Conservation (phyloP, 495 filamentous ascomycete species). For the Aspergillus hancockii region DNA sequence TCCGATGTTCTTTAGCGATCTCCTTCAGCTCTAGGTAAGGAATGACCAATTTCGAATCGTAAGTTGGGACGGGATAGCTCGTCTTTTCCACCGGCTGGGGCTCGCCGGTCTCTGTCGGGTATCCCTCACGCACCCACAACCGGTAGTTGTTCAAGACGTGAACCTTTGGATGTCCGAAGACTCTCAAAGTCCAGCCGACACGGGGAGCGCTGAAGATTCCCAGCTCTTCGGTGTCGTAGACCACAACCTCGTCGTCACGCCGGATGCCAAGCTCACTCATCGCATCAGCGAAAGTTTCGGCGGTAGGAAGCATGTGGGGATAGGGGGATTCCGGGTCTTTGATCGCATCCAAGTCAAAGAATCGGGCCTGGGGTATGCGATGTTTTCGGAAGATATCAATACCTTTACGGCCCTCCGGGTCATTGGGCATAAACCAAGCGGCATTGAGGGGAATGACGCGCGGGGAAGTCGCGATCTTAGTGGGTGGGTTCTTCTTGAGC, state of each 20-base stretch:
- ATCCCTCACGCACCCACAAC: conserved; percentile 79
- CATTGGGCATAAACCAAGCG: conserved; percentile 95
- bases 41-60: conserved; percentile 58
- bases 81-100: conserved; percentile 56
- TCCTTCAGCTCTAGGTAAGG: conserved; percentile 78
- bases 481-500: conserved; percentile 72
- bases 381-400: conserved; percentile 70
- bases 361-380: conserved; percentile 84
- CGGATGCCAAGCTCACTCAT: conserved; percentile 88
- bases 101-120: conserved; percentile 78
- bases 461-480: conserved; percentile 72
- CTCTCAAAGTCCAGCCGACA: conserved; percentile 86
- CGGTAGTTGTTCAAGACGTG: conserved; percentile 94
- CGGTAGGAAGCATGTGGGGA: conserved; percentile 92
- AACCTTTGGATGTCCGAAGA: conserved; percentile 88
- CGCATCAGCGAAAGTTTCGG: conserved; percentile 76
- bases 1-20: conserved; percentile 70
- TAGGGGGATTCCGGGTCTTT: conserved; percentile 86
- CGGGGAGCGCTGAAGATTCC: conserved; percentile 94
- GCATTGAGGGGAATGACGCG: conserved; percentile 87
- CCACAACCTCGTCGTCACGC: conserved; percentile 82
- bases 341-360: conserved; percentile 92
- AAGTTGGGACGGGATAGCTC: conserved; percentile 56
- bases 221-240: conserved; percentile 85
- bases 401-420: conserved; percentile 72